These are phyloP conservation scores for Pseudogymnoascus sp. DNA, from an alignment of 2,329 filamentous ascomycete species.

Conservation along the genomic window DNA sequence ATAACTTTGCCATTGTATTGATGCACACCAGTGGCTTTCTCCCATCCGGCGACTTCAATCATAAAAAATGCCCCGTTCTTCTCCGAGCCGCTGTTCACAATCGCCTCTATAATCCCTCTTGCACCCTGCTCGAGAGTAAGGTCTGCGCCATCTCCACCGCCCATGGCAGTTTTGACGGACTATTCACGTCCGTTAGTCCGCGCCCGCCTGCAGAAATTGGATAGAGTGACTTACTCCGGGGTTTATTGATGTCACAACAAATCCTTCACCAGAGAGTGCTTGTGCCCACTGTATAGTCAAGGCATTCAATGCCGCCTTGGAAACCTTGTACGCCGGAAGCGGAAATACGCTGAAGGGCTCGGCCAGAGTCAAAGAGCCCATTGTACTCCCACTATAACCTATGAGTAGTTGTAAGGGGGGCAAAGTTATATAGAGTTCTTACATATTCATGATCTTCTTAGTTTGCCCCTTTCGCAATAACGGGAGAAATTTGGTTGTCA, in stretches of 20 bases:
- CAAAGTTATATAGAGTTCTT: neutral
- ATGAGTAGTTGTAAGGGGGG: neutral
- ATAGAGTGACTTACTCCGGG: neutral
- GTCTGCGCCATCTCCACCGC: conserved; percentile 3
- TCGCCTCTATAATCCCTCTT: conserved; percentile 1
- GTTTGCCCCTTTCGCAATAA: conserved; percentile 14
- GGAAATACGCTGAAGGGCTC: neutral
- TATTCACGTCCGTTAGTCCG: neutral
- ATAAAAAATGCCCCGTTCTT: conserved; percentile 11
- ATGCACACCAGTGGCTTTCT: conserved; percentile 9
- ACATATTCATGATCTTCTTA: conserved; percentile 12
- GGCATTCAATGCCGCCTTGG: conserved; percentile 20
- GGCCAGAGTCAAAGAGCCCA: neutral
- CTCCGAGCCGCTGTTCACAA: neutral
- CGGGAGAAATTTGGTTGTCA: conserved; percentile 18
- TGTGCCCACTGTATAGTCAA: conserved; percentile 7
- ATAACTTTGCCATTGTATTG: conserved; percentile 7
- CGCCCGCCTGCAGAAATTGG: neutral
- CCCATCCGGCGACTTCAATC: conserved; percentile 11
- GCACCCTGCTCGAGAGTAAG: conserved; percentile 10
- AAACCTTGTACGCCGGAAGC: conserved; percentile 14
- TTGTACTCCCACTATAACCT: neutral
- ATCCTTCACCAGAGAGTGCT: neutral
- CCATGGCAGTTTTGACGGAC: conserved; percentile 8
- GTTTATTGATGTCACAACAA: conserved; percentile 1